Conservation (phyloP, 108 stramenopile genomes). For the Phaeodactylum tricornutum region DNA sequence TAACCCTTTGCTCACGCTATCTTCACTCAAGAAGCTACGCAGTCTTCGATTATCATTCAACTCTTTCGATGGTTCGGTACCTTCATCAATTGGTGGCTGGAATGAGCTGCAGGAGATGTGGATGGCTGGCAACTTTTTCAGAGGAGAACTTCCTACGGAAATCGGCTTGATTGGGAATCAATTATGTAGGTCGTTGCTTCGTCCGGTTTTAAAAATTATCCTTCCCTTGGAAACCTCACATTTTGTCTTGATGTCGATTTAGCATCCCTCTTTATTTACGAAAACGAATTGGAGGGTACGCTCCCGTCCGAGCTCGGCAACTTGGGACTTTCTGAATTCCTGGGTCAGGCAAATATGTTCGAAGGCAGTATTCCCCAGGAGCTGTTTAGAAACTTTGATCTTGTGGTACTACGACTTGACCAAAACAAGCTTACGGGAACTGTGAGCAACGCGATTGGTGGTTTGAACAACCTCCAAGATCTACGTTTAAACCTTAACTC, state of each 20-base stretch:
- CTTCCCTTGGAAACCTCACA: constrained; percentile 10
- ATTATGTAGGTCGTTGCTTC: constrained; percentile 12
- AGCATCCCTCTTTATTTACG: constrained; percentile 20
- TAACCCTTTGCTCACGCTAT: constrained; percentile 2
- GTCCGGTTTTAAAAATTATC: constrained; percentile 11
- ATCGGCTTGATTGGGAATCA: constrained; percentile 18
- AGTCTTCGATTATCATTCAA: constrained; percentile 8
- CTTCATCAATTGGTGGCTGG: constrained; percentile 18
- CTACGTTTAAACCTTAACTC: constrained; percentile 53
- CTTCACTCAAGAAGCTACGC: neutral
- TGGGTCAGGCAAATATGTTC: neutral
- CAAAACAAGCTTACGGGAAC: constrained; percentile 2
- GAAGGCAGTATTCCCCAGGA: neutral
- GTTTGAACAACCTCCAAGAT: constrained; percentile 17
- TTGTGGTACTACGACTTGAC: neutral
- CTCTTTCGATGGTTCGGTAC: constrained; percentile 22
- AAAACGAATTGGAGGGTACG: constrained; percentile 22
- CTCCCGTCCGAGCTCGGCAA: constrained; percentile 21
- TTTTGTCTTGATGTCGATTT: no score
- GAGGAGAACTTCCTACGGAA: constrained; percentile 28
- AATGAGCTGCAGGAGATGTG: constrained; percentile 24
- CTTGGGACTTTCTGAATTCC: constrained; percentile 1
- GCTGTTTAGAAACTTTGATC: neutral
- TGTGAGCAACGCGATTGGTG: constrained; percentile 22
- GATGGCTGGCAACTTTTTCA: constrained; percentile 36